phyloP scores from a whole-genome alignment of 116 monocot genomes.

The Trichopus zeylanicus region DNA sequence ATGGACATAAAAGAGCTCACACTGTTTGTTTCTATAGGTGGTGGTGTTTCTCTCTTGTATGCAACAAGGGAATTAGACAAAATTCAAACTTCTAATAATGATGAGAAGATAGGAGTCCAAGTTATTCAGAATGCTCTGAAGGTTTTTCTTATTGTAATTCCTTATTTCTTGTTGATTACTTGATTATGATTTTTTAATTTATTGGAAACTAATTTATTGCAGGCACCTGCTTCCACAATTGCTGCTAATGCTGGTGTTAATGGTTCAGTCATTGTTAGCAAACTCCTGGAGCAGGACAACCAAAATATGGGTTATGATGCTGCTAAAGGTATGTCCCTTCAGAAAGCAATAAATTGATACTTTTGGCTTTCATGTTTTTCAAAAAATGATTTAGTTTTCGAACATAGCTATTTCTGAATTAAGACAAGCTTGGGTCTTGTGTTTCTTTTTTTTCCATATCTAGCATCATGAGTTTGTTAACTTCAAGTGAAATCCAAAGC shows the following conservation, averaged over 20 bases:
- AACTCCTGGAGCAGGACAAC: constrained; percentile 80
- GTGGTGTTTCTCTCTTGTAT: constrained; percentile 85
- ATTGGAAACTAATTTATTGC: constrained; percentile 3
- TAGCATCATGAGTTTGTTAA: too few species aligned
- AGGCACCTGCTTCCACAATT: constrained; percentile 79
- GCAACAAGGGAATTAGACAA: constrained; percentile 56
- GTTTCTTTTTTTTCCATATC: too few species aligned
- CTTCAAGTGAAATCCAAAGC: too few species aligned
- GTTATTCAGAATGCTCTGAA: constrained; percentile 79
- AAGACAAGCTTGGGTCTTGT: too few species aligned
- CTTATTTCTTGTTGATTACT: background rate
- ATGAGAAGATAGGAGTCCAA: constrained; percentile 83
- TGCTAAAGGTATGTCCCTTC: constrained; percentile 48
- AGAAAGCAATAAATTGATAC: background rate
- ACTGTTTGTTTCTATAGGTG: constrained; percentile 41
- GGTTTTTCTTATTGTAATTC: constrained; percentile 14
- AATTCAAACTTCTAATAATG: constrained; percentile 49
- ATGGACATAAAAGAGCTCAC: too few species aligned
- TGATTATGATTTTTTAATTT: background rate
- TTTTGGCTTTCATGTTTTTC: too few species aligned
- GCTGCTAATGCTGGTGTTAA: constrained; percentile 82
- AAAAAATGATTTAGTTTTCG: too few species aligned
- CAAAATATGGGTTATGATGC: constrained; percentile 89
- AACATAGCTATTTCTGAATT: too few species aligned
- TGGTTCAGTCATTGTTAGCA: constrained; percentile 61